A percentile compares a stretch with the other conserved stretches of the same genome.
Conservation (phyloP, 2,329 filamentous ascomycete genomes). For the Biscogniauxia mediterranea region DNA sequence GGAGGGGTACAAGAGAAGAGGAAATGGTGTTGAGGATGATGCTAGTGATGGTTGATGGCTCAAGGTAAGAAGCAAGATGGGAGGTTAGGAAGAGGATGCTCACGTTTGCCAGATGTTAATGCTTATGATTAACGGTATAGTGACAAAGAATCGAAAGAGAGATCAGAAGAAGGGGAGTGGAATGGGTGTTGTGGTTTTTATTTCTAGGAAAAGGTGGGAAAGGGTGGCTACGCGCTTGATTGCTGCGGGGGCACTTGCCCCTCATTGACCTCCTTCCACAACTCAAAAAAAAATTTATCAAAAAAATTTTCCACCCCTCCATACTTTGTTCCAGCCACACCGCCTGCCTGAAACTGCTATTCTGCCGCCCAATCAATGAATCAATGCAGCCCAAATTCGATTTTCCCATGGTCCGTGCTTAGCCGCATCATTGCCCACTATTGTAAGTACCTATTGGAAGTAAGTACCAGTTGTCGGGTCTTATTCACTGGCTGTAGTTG, state of each 20-base stretch:
- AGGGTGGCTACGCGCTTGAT: not conserved
- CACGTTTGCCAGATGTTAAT: constrained; percentile 37
- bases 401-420: too few species aligned
- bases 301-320: not conserved
- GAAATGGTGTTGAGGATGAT: constrained; percentile 2
- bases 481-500: too few species aligned
- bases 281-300: not conserved
- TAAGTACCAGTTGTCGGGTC: too few species aligned
- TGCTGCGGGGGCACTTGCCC: not conserved
- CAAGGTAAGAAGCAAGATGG: not conserved
- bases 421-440: too few species aligned
- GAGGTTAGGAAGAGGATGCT: constrained; percentile 11
- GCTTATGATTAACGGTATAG: constrained; percentile 41
- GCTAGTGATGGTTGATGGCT: constrained; percentile 11
- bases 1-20: constrained; percentile 3
- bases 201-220: constrained; percentile 6
- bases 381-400: too few species aligned
- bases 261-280: not conserved
- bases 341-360: not conserved
- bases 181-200: constrained; percentile 24
- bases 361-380: too few species aligned
- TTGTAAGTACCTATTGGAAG: too few species aligned
- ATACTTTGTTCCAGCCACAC: too few species aligned
- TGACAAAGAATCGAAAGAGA: constrained; percentile 36
- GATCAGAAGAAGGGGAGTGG: constrained; percentile 22